phyloP scores from a whole-genome alignment of 306 rosid genomes.

The Prunus campanulata region DNA sequence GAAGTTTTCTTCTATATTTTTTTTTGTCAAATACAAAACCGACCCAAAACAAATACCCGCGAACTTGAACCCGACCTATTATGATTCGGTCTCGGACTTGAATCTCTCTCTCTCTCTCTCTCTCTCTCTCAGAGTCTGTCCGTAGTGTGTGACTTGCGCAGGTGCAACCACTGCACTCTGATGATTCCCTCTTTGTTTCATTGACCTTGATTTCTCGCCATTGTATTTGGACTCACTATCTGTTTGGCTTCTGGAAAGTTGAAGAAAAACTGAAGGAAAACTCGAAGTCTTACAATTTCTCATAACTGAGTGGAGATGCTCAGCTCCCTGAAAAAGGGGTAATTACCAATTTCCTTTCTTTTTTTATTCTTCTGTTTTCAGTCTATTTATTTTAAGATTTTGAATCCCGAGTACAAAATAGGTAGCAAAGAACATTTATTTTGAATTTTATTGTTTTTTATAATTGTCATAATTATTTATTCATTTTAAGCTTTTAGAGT shows the following conservation, averaged over 20 bases:
- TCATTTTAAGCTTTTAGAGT: not conserved
- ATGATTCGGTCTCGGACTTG: not conserved
- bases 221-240: not conserved
- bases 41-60: not conserved
- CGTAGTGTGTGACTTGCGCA: not conserved
- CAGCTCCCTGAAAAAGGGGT: not conserved
- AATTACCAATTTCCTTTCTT: not conserved
- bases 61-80: not conserved
- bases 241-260: conserved; percentile 3
- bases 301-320: no score
- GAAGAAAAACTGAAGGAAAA: not conserved
- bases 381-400: no score
- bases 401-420: not conserved
- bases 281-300: not conserved
- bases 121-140: not conserved
- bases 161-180: not conserved
- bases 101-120: not conserved
- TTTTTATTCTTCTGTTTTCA: not conserved
- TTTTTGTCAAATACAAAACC: no score
- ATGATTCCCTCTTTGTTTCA: not conserved
- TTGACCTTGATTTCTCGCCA: not conserved
- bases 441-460: not conserved
- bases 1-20: no score
- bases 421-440: not conserved
- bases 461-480: not conserved